Conservation (phyloP, 768 basidiomycete species). For the Rhodotorula kratochvilovae region DNA sequence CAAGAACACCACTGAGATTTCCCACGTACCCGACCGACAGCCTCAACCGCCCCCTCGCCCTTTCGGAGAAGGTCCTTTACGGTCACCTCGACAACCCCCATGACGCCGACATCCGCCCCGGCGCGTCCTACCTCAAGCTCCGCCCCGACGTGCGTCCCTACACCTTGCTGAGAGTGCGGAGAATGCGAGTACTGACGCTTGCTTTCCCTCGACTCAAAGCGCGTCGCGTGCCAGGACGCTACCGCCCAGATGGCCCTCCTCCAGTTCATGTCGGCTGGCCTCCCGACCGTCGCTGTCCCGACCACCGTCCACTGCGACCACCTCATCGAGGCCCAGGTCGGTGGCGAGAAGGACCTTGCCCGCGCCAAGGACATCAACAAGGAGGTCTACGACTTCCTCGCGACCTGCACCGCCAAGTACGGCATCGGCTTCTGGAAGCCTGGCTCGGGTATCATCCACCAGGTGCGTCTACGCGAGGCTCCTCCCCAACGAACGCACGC, state of each 20-base stretch:
- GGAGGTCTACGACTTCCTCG: conserved; percentile 99
- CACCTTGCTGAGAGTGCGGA: background rate
- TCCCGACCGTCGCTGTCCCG: conserved; percentile 94
- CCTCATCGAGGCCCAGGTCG: conserved; percentile 93
- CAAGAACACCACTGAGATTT: background rate
- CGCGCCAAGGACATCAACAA: conserved; percentile 90
- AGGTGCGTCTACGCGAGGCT: background rate
- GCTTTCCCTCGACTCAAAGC: conserved; percentile 44
- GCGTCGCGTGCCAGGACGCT: conserved; percentile 54
- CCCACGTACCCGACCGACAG: background rate
- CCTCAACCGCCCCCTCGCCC: conserved; percentile 43
- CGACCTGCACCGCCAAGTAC: conserved; percentile 87
- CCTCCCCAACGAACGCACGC: no score
- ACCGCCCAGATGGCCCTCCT: conserved; percentile 89
- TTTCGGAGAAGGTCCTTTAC: conserved; percentile 54
- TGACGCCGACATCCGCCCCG: conserved; percentile 83
- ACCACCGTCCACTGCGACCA: conserved; percentile 99
- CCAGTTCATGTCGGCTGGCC: conserved; percentile 99
- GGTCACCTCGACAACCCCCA: conserved; percentile 95
- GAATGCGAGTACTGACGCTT: no score
- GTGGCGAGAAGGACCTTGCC: conserved; percentile 86
- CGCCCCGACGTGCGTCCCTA: conserved; percentile 78
- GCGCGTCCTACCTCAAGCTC: conserved; percentile 91
- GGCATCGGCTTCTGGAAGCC: conserved; percentile 99
- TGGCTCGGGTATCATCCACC: conserved; percentile 86